Percentiles rank a stretch among this genome's conserved stretches.
These are phyloP conservation scores for Trichopus zeylanicus DNA, from an alignment of 116 monocot species.

Conservation along the genomic window DNA sequence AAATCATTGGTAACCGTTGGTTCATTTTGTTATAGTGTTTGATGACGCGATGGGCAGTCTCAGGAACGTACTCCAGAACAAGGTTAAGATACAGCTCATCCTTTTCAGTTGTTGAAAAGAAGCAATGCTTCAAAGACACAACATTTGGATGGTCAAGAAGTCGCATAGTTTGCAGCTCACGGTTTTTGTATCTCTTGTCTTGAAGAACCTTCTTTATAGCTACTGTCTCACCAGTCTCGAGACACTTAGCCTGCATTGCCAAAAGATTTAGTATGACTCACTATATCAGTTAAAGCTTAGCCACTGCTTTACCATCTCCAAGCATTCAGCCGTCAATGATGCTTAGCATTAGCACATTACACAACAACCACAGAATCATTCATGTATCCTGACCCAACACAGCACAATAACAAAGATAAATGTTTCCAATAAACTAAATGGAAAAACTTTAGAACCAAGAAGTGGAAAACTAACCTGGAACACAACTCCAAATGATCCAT, in stretches of 20 bases:
- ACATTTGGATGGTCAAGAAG: conserved; percentile 91
- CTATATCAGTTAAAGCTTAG: neutral
- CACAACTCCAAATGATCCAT: conserved; percentile 65
- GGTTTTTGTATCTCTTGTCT: conserved; percentile 86
- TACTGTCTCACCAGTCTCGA: conserved; percentile 82
- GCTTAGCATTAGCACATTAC: too few relatives aligned
- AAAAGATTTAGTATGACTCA: neutral
- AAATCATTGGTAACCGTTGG: conserved; percentile 74
- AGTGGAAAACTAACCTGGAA: conserved; percentile 45
- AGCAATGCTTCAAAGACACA: conserved; percentile 74
- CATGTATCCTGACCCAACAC: neutral
- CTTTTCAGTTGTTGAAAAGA: conserved; percentile 85
- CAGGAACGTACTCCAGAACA: conserved; percentile 85
- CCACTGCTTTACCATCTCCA: too few relatives aligned
- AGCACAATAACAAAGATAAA: too few relatives aligned
- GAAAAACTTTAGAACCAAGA: too few relatives aligned
- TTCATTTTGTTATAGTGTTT: conserved; percentile 92
- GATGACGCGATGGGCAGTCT: conserved; percentile 82
- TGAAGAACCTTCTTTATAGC: conserved; percentile 94
- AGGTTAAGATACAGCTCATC: conserved; percentile 79
- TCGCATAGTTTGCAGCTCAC: conserved; percentile 84
- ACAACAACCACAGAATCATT: neutral
- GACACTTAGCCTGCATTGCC: conserved; percentile 60
- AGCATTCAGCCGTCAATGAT: too few relatives aligned
- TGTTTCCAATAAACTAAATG: too few relatives aligned